phyloP scores from a whole-genome alignment of 192 early-diverging fungal genomes.

The Obelidium mucronatum region DNA sequence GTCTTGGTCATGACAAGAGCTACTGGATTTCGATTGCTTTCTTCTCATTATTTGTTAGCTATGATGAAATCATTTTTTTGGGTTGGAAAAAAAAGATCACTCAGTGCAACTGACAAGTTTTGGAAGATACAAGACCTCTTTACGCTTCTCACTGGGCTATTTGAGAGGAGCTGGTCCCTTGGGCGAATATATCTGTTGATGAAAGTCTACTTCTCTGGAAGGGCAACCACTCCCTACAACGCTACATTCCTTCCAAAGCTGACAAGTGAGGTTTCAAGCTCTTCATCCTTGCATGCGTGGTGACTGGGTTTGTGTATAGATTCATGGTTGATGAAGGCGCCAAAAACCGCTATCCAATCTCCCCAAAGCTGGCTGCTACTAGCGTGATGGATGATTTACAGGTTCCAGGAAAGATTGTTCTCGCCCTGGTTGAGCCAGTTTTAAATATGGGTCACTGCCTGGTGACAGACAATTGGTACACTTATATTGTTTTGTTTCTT shows the following conservation, averaged over 20 bases:
- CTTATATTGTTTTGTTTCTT: background rate
- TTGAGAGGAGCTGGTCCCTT: background rate
- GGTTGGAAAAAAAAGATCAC: no score
- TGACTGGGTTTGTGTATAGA: background rate
- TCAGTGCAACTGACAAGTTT: background rate
- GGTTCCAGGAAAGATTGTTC: background rate
- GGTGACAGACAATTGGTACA: slow-evolving; percentile 2
- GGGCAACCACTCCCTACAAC: background rate
- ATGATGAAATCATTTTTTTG: no score
- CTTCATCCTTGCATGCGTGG: background rate
- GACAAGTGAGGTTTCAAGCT: background rate
- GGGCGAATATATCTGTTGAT: background rate
- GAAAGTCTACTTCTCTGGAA: background rate
- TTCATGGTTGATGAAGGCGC: slow-evolving; percentile 3
- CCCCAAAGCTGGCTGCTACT: background rate
- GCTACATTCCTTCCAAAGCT: slow-evolving; percentile 3
- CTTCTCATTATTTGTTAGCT: no score
- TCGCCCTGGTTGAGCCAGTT: background rate
- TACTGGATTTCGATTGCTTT: no score
- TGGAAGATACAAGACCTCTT: background rate
- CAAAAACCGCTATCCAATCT: background rate
- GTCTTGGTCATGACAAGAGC: no score
- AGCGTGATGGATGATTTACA: background rate
- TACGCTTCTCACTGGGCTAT: background rate
- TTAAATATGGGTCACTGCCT: background rate